These are phyloP conservation scores for Cyphellophora europaea DNA, from an alignment of 2,329 filamentous ascomycete species.

Conservation along the genomic window DNA sequence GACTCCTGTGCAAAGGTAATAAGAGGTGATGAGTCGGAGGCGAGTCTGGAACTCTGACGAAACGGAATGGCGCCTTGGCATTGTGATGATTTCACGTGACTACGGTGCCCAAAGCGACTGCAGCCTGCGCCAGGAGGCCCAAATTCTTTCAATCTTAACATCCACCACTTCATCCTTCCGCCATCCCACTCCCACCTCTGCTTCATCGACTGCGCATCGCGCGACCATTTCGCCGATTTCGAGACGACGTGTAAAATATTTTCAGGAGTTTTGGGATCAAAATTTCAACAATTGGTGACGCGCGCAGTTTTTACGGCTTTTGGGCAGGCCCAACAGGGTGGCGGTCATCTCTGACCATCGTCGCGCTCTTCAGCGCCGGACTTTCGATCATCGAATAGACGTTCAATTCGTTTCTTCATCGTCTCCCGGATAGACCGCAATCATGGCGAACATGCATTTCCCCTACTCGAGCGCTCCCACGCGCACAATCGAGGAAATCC, in stretches of 20 bases:
- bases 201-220: conserved; percentile 16
- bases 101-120: no score
- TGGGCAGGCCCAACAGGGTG: conserved; percentile 18
- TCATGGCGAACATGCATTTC: conserved; percentile 88
- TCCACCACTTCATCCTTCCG: conserved; percentile 5
- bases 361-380: conserved; percentile 13
- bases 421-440: conserved; percentile 32
- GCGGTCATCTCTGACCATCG: conserved; percentile 16
- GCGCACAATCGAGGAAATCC: conserved; percentile 97
- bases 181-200: conserved; percentile 6
- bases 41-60: no score
- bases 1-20: no score
- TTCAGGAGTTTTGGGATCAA: conserved; percentile 13
- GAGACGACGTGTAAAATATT: conserved; percentile 12
- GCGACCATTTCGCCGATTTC: conserved; percentile 10
- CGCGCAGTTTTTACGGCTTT: conserved; percentile 16
- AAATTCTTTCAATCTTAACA: no score
- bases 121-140: no score
- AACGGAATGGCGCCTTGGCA: no score
- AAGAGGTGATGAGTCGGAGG: no score
- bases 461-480: conserved; percentile 88
- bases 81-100: no score
- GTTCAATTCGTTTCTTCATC: conserved; percentile 7
- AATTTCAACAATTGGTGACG: conserved; percentile 11
- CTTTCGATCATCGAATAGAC: conserved; percentile 11